These are phyloP conservation scores for Emericellopsis atlantica DNA, from an alignment of 2,329 filamentous ascomycete genomes.

Conservation along the genomic window DNA sequence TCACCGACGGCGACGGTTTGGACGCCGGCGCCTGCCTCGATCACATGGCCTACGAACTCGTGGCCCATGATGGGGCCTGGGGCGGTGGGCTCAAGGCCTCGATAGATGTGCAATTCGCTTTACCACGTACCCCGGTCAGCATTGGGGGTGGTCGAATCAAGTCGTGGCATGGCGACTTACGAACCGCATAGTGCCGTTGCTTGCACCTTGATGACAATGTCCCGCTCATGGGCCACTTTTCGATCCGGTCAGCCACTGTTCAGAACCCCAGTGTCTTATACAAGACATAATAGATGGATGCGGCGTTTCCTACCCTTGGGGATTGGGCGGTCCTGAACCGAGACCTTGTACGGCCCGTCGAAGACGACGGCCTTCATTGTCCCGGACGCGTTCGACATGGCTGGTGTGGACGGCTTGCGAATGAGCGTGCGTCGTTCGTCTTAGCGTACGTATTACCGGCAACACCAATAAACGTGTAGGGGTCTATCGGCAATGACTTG, in stretches of 20 bases:
- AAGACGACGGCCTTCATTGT: conserved; percentile 87
- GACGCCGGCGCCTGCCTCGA: conserved; percentile 54
- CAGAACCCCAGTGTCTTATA: conserved; percentile 14
- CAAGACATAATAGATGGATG: conserved; percentile 22
- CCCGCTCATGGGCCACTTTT: conserved; percentile 52
- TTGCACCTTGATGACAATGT: conserved; percentile 72
- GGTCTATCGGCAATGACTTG: too few relatives aligned
- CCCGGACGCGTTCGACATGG: background rate
- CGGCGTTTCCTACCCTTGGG: conserved; percentile 41
- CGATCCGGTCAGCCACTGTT: too few relatives aligned
- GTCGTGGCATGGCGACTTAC: conserved; percentile 31
- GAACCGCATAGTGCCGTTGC: conserved; percentile 81
- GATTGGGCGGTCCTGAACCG: conserved; percentile 66
- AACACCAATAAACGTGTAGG: too few relatives aligned
- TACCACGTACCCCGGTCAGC: background rate
- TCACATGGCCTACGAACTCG: conserved; percentile 71
- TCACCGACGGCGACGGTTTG: conserved; percentile 61
- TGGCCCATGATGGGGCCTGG: conserved; percentile 64
- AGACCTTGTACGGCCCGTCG: conserved; percentile 63
- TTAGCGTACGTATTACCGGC: too few relatives aligned
- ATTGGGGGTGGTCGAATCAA: too few relatives aligned
- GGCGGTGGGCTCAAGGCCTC: conserved; percentile 57
- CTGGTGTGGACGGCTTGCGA: too few relatives aligned
- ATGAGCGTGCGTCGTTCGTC: too few relatives aligned
- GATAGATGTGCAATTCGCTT: conserved; percentile 77